Evolutionary conservation across 805 yeast species (phyloP).

Genomic region (Lachancea waltii): DNA sequence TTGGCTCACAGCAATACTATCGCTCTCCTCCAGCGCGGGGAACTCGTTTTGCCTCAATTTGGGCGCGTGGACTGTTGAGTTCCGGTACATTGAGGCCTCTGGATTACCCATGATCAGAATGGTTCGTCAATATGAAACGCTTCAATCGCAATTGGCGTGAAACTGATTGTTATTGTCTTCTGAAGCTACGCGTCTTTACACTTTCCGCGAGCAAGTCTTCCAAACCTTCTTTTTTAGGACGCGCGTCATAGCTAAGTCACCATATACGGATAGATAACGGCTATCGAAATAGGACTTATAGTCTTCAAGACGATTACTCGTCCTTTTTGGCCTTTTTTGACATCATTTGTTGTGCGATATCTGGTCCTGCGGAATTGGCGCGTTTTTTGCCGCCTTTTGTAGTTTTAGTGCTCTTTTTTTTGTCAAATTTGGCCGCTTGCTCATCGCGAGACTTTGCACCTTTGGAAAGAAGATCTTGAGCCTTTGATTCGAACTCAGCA

Average conservation of each 20-base stretch:
- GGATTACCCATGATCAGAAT: neutral
- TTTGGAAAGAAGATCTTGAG: constrained; percentile 41
- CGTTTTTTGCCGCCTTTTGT: constrained; percentile 12
- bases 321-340: constrained; percentile 12
- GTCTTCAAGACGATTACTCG: neutral
- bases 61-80: constrained; percentile 14
- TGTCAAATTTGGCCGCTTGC: constrained; percentile 57
- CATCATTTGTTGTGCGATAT: constrained; percentile 19
- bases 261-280: too few relatives aligned
- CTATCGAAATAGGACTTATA: too few relatives aligned
- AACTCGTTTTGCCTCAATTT: constrained; percentile 19
- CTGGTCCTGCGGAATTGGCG: constrained; percentile 8
- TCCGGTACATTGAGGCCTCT: constrained; percentile 1
- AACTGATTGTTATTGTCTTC: too few relatives aligned
- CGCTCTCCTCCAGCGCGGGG: constrained; percentile 1
- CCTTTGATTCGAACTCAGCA: constrained; percentile 45
- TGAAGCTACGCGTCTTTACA: too few relatives aligned
- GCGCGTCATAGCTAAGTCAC: too few relatives aligned
- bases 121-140: neutral
- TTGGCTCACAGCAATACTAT: neutral
- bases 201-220: too few relatives aligned
- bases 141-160: neutral
- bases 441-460: constrained; percentile 71
- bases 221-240: too few relatives aligned
- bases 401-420: constrained; percentile 23